These are phyloP conservation scores for Haplosporangium gracile DNA, from an alignment of 192 early-diverging fungal species.

Conservation along the genomic window DNA sequence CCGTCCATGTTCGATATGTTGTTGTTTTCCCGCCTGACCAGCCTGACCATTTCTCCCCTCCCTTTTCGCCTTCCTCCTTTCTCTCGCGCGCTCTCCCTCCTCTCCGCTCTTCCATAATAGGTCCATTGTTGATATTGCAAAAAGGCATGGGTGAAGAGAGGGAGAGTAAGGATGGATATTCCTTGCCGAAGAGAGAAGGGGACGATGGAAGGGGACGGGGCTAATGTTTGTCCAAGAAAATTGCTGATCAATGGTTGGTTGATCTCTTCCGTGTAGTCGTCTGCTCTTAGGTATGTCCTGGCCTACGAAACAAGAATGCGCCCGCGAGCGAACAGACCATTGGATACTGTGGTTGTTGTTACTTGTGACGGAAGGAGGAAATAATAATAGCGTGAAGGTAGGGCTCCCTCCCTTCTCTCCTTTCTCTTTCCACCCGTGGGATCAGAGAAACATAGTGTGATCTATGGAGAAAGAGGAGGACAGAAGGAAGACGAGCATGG, in stretches of 20 bases:
- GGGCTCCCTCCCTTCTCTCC: not conserved
- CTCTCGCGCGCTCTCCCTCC: not conserved
- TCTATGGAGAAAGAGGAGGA: not conserved
- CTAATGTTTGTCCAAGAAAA: not conserved
- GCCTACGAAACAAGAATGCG: conserved; percentile 11
- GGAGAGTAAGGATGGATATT: not conserved
- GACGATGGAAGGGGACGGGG: not conserved
- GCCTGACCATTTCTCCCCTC: not conserved
- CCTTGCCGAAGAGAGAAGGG: not conserved
- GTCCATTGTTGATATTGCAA: not conserved
- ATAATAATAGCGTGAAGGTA: not conserved
- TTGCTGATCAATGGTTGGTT: conserved; percentile 11
- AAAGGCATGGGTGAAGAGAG: not conserved
- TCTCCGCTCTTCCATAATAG: not conserved
- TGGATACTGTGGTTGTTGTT: not conserved
- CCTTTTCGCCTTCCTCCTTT: not conserved
- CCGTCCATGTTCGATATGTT: not conserved
- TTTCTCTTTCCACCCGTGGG: not conserved
- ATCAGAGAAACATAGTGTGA: conserved; percentile 1
- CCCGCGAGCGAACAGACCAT: conserved; percentile 8
- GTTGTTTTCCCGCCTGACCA: not conserved
- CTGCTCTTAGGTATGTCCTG: conserved; percentile 10
- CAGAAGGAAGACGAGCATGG: not conserved
- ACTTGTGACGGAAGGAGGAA: not conserved
- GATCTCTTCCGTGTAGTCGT: not conserved